phyloP scores from a whole-genome alignment of 1,284 basidiomycete genomes.

The Moesziomyces globuligerus region DNA sequence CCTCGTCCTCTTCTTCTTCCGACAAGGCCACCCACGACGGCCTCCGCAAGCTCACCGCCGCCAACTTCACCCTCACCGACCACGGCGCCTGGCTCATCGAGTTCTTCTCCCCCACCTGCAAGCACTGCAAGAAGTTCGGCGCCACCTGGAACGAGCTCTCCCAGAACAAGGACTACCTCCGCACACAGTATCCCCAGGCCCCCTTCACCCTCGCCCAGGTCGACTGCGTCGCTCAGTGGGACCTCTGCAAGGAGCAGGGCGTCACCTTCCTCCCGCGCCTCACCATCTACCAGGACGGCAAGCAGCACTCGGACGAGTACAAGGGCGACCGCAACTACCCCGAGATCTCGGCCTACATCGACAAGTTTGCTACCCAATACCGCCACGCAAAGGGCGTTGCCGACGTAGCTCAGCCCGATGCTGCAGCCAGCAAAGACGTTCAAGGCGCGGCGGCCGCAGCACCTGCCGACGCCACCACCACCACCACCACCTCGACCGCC shows the following conservation, averaged over 20 bases:
- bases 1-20: constrained; percentile 2
- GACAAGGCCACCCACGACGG: constrained; percentile 46
- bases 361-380: constrained; percentile 47
- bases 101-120: constrained; percentile 75
- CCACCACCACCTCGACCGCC: background rate
- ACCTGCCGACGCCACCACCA: background rate
- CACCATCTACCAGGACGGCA: constrained; percentile 59
- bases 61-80: constrained; percentile 56
- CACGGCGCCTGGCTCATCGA: constrained; percentile 64
- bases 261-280: constrained; percentile 51
- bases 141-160: constrained; percentile 84
- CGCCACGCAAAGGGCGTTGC: constrained; percentile 44
- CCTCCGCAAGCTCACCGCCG: constrained; percentile 47
- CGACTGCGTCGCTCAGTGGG: constrained; percentile 55
- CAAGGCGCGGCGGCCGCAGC: constrained; percentile 8
- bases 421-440: constrained; percentile 4
- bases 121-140: constrained; percentile 79
- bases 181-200: constrained; percentile 68
- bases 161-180: constrained; percentile 72
- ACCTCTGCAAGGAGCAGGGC: constrained; percentile 57
- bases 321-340: constrained; percentile 55
- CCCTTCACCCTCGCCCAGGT: constrained; percentile 64
- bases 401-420: constrained; percentile 13
- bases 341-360: constrained; percentile 54
- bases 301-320: constrained; percentile 39